These are phyloP conservation scores for Neonectria ditissima DNA, from an alignment of 2,329 filamentous ascomycete genomes.

Conservation along the genomic window DNA sequence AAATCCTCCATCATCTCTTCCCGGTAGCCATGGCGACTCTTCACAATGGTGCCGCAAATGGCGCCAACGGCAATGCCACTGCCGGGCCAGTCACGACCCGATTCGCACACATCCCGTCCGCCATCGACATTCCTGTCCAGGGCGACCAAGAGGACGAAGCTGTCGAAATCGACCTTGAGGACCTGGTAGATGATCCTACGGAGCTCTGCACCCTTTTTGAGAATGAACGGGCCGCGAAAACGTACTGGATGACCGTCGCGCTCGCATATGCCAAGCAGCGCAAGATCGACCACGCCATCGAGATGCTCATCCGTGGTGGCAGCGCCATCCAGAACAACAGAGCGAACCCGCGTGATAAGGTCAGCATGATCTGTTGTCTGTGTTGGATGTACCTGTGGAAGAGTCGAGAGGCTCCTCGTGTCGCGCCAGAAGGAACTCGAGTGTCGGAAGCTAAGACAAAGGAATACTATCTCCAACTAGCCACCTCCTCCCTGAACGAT, in stretches of 20 bases:
- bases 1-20: constrained; percentile 13
- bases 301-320: constrained; percentile 79
- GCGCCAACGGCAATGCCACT: constrained; percentile 54
- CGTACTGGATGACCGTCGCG: constrained; percentile 98
- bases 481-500: constrained; percentile 93
- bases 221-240: constrained; percentile 90
- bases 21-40: constrained; percentile 53
- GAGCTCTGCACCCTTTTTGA: constrained; percentile 96
- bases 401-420: constrained; percentile 80
- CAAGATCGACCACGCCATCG: constrained; percentile 86
- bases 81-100: constrained; percentile 62
- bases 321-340: constrained; percentile 76
- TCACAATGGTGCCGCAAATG: constrained; percentile 60
- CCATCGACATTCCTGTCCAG: constrained; percentile 75
- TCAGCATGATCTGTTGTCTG: constrained; percentile 84
- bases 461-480: constrained; percentile 89
- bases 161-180: constrained; percentile 93
- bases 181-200: constrained; percentile 91
- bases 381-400: constrained; percentile 95
- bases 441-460: constrained; percentile 86
- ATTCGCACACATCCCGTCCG: constrained; percentile 73
- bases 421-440: constrained; percentile 70
- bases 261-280: constrained; percentile 96
- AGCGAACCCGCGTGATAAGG: constrained; percentile 82
- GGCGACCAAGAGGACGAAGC: constrained; percentile 75